Percentiles rank a stretch among this genome's conserved stretches.
Conservation (phyloP, 2,329 filamentous ascomycete species). For the Parastagonospora avenae region DNA sequence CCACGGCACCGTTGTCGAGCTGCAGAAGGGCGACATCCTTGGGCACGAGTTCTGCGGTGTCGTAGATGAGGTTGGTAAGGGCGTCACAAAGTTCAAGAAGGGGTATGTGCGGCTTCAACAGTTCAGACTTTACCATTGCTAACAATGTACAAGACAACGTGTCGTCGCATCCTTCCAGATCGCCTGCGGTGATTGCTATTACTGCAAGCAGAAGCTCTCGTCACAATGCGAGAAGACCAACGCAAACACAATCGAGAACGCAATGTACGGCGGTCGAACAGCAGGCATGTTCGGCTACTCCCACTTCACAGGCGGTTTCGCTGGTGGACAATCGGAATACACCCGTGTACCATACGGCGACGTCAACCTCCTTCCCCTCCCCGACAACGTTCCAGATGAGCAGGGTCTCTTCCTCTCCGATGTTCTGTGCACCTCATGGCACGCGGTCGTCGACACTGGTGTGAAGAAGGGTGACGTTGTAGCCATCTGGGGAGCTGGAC, state of each 20-base stretch:
- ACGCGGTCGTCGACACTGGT: constrained; percentile 80
- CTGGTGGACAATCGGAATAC: constrained; percentile 86
- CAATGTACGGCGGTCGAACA: constrained; percentile 79
- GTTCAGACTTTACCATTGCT: not conserved
- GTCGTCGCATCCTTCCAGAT: constrained; percentile 91
- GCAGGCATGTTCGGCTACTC: constrained; percentile 66
- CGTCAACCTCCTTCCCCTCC: constrained; percentile 79
- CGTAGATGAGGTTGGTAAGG: constrained; percentile 53
- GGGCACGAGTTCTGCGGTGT: constrained; percentile 60
- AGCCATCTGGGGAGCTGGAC: constrained; percentile 85
- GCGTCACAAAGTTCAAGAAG: constrained; percentile 51
- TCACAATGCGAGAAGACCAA: constrained; percentile 84
- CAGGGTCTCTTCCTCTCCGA: constrained; percentile 82
- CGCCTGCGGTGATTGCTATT: constrained; percentile 71
- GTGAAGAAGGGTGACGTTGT: constrained; percentile 79
- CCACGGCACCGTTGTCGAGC: constrained; percentile 54
- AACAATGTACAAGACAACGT: constrained; percentile 51
- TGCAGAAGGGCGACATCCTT: constrained; percentile 58
- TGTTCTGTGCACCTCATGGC: constrained; percentile 78
- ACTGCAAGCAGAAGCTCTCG: constrained; percentile 77
- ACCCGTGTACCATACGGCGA: constrained; percentile 81
- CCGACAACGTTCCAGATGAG: constrained; percentile 81
- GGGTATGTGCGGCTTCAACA: constrained; percentile 29
- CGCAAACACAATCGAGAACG: constrained; percentile 70
- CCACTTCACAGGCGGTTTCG: constrained; percentile 83